Base-by-base conservation (phyloP, 257 asterid genomes). In the Nemophila menziesii region DNA sequence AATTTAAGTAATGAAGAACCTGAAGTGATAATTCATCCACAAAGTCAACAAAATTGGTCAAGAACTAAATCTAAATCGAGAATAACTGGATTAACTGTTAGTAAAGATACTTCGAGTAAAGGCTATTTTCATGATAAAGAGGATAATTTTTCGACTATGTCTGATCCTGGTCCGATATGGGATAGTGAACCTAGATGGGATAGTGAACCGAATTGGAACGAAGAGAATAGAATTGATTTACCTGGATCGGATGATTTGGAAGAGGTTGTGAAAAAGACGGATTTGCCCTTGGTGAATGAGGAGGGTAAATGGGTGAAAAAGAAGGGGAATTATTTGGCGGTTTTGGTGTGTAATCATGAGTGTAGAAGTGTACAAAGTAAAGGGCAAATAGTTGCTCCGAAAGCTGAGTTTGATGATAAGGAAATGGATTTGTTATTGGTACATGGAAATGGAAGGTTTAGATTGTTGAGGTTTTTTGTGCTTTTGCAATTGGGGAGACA, bases 161-260 rank as follows among this genome's bases (percentile, higher is more conserved):
- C 98, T 2, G 98, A 89, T 67, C 98, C 98, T 0, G 96, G 95
- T 26, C 98, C 98, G 12, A 76, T 89, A 49, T 89, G 98, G 98
- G 96, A 89, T 61, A 64, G 96, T 17, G 98, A 84, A 69, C 98
- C 98, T 11, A 79, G 87, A 44, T 89, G 98, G 98, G 98, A 84
- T 53, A 55, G 76, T 11, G 98, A 84, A 56, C 75, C 82, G 20
- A 65, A 60, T 46, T 74, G 89, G 85, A 69, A 60, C 24, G 54
- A 59, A 5, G 95, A 81, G 40, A 76, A 75, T 59, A 82, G 76
- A 43, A 64, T 76, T 43, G 95, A 89, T 66, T 69, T 80, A 62
- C 85, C 86, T 1, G 86, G 79, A 17, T 44, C 67, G 9, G 86
- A 75, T 48, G 97, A 69, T 38, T 15, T 58, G 49, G 81, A 56